Conservation (phyloP, 495 filamentous ascomycete species). For the Ramalina intermedia region DNA sequence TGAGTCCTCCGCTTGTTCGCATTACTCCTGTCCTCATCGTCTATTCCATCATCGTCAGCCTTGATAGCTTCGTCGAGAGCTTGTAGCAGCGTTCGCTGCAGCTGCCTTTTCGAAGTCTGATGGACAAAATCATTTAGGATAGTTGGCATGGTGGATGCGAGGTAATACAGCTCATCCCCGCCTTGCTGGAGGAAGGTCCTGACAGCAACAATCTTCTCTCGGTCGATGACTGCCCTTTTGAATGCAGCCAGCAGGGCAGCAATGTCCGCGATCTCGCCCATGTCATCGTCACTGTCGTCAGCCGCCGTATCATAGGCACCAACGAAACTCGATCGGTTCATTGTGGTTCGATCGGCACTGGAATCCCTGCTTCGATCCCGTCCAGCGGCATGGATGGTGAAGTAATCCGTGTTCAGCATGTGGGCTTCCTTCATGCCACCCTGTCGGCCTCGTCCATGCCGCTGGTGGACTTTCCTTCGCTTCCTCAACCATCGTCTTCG, state of each 20-base stretch:
- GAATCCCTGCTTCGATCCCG: conserved; percentile 26
- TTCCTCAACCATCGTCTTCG: conserved; percentile 78
- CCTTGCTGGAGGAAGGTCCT: conserved; percentile 66
- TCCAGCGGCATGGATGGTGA: conserved; percentile 51
- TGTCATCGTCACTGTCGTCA: conserved; percentile 22
- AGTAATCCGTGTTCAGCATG: conserved; percentile 70
- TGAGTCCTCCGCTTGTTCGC: conserved; percentile 26
- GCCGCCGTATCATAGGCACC: conserved; percentile 17
- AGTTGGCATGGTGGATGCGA: conserved; percentile 63
- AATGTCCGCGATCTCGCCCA: conserved; percentile 51
- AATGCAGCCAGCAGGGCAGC: conserved; percentile 48
- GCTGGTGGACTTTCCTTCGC: conserved; percentile 48
- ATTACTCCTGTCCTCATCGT: conserved; percentile 14
- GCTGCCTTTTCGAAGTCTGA: conserved; percentile 67
- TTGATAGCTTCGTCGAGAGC: conserved; percentile 39
- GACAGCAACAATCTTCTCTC: conserved; percentile 75
- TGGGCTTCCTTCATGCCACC: conserved; percentile 36
- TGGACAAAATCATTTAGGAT: conserved; percentile 83
- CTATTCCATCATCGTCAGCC: conserved; percentile 18
- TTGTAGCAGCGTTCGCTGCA: conserved; percentile 52
- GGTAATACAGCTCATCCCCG: conserved; percentile 63
- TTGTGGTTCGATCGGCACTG: conserved; percentile 19
- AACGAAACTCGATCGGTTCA: conserved; percentile 16
- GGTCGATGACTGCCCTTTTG: conserved; percentile 58
- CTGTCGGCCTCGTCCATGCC: conserved; percentile 17